Percentiles rank a stretch among this genome's conserved stretches.
These are phyloP conservation scores for Luffa aegyptiaca DNA, from an alignment of 306 rosid species.

Conservation along the genomic window DNA sequence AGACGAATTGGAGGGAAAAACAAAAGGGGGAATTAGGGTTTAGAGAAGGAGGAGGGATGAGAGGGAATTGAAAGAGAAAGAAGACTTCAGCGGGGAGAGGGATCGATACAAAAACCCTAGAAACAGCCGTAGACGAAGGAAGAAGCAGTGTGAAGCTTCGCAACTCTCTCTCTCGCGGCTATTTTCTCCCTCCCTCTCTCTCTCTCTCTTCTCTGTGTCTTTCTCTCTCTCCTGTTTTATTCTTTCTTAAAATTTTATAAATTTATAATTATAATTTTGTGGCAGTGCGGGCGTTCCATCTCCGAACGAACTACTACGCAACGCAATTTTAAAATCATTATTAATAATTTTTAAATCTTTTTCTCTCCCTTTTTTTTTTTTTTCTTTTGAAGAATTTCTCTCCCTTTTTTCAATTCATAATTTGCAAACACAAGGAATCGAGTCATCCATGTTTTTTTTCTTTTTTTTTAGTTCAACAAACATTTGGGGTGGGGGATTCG, in stretches of 20 bases:
- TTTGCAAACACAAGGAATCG: no score
- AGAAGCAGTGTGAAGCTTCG: constrained; percentile 31
- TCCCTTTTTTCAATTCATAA: no score
- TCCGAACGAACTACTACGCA: background rate
- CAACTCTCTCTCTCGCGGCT: constrained; percentile 12
- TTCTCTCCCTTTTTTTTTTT: no score
- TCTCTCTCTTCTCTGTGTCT: background rate
- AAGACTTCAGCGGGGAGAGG: constrained; percentile 23
- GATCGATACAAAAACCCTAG: constrained; percentile 74
- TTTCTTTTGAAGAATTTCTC: no score
- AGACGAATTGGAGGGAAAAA: background rate
- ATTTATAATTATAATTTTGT: background rate
- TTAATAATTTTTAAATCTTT: background rate
- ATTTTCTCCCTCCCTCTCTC: background rate
- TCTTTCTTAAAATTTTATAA: background rate
- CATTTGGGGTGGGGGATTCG: no score
- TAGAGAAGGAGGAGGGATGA: constrained; percentile 17
- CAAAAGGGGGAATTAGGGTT: constrained; percentile 43
- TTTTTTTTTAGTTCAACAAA: no score
- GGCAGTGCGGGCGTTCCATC: background rate
- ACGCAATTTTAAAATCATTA: background rate
- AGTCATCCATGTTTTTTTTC: no score
- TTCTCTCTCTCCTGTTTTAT: constrained; percentile 7
- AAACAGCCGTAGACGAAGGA: constrained; percentile 55
- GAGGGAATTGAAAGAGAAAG: constrained; percentile 22